Base-by-base conservation (phyloP, 169 alveolate genomes). In the Plasmodium coatneyi region DNA sequence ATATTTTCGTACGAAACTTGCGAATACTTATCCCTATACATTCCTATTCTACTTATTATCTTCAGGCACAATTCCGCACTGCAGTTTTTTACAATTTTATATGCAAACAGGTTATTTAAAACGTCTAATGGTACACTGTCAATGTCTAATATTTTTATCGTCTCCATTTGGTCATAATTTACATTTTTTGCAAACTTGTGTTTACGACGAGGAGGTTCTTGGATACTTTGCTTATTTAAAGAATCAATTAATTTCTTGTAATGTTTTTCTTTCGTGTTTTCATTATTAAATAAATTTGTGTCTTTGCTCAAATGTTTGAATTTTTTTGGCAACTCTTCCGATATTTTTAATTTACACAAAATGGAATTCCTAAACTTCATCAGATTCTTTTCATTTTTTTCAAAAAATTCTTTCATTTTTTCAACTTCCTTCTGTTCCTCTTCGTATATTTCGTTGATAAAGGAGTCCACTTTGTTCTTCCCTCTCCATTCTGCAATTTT, bases 1-100 rank as follows among this genome's bases (percentile, higher is more conserved):
- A 96, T 72, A 82, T 93, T 95, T 92, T 95, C 96, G 71, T 96
- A 96, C 9, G 97, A 94, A n/a, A 92, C 95, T 76, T 93, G 96
- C 43, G 93, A 95, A 28, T 93, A 71, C 54, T 93, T 96, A 82
- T 96, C 97, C 76, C 97, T 95, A 78, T 93, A 92, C 90, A 80
- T 92, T 25, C 97, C 97, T 22, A 96, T 82, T 54, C 96, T 93
- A 71, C 96, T 95, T 81, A 96, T 95, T 36, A 96, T 93, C 56
- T 93, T 84, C 46, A 96, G 72, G 52, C 95, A 96, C 22, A 79
- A 82, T 92, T 96, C 97, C 7, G 97, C 97, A 54, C 97, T 96
- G 86, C 95, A 93, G 82, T 96, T 89, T 91, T 96, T 96, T 25
- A 96, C 97, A 56, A 96, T 84, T 56, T 95, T 84, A 89, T 96